A percentile compares a stretch with the other conserved stretches of the same genome.
Evolutionary conservation across 305 asterid species (phyloP).

Genomic region (Fraxinus latifolia): DNA sequence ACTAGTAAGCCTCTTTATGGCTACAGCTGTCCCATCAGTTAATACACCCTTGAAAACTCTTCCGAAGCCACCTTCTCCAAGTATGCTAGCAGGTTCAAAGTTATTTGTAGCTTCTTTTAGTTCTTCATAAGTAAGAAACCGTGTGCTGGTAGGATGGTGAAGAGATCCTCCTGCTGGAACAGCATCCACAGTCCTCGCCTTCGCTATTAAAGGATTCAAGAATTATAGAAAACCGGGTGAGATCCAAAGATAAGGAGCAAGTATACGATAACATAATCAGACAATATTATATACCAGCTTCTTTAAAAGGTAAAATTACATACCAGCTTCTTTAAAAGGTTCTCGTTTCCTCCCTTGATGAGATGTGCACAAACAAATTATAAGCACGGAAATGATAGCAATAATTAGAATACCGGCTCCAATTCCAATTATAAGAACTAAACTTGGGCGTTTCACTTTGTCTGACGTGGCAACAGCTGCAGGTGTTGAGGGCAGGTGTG

Average conservation of each 20-base stretch:
- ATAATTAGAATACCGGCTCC: slow-evolving; percentile 63
- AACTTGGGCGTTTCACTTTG: slow-evolving; percentile 51
- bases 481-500: slow-evolving; percentile 58
- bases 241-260: slow-evolving; percentile 1
- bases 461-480: slow-evolving; percentile 41
- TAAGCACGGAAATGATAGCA: slow-evolving; percentile 50
- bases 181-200: slow-evolving; percentile 47
- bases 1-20: slow-evolving; percentile 78
- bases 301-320: slow-evolving; percentile 37
- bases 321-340: slow-evolving; percentile 62
- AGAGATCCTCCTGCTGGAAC: slow-evolving; percentile 62
- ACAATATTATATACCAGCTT: slow-evolving; percentile 48
- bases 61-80: slow-evolving; percentile 98
- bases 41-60: slow-evolving; percentile 85
- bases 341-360: slow-evolving; percentile 44
- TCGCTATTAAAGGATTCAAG: slow-evolving; percentile 34
- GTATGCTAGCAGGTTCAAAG: slow-evolving; percentile 68
- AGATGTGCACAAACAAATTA: slow-evolving; percentile 57
- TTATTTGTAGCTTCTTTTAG: slow-evolving; percentile 86
- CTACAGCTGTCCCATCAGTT: slow-evolving; percentile 88
- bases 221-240: slow-evolving; percentile 16
- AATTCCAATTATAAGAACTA: slow-evolving; percentile 60
- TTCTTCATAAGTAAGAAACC: slow-evolving; percentile 80
- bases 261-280: not conserved
- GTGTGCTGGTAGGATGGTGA: slow-evolving; percentile 80